A percentile compares a stretch with the other conserved stretches of the same genome.
Evolutionary conservation across 352 stramenopile species (phyloP).

Genomic region (Pythium coloratum): DNA sequence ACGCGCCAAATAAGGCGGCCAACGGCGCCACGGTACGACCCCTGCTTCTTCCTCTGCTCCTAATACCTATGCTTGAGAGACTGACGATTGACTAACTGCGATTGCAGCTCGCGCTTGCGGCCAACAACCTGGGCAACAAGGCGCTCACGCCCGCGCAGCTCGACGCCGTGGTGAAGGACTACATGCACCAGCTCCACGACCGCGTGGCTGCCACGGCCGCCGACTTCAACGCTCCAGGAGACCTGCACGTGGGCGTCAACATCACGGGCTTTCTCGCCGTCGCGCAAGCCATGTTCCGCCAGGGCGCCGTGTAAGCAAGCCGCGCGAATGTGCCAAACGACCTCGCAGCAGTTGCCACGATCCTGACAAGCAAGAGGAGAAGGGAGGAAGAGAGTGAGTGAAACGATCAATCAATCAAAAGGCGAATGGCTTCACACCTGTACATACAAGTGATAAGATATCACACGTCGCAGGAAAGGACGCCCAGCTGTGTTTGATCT

Average conservation of each 20-base stretch:
- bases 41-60: no score
- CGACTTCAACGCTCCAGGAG: constrained; percentile 76
- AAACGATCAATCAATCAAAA: not conserved
- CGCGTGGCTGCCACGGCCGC: constrained; percentile 63
- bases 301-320: constrained; percentile 92
- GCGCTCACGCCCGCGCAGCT: constrained; percentile 61
- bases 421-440: not conserved
- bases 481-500: not conserved
- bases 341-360: no score
- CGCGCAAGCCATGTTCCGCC: constrained; percentile 95
- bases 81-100: not conserved
- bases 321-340: no score
- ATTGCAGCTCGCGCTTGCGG: constrained; percentile 58
- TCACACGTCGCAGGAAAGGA: constrained; percentile 6
- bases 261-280: constrained; percentile 98
- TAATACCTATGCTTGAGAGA: not conserved
- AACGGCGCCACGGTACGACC: constrained; percentile 75
- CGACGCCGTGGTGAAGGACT: constrained; percentile 79
- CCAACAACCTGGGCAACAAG: constrained; percentile 54
- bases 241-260: constrained; percentile 91
- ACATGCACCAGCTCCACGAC: constrained; percentile 78
- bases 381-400: not conserved
- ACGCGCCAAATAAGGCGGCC: constrained; percentile 83
- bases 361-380: no score
- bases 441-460: constrained; percentile 2